Percentiles rank a stretch among this genome's conserved stretches.
These are phyloP conservation scores for Dothistroma septosporum DNA, from an alignment of 2,329 filamentous ascomycete species.

Conservation along the genomic window DNA sequence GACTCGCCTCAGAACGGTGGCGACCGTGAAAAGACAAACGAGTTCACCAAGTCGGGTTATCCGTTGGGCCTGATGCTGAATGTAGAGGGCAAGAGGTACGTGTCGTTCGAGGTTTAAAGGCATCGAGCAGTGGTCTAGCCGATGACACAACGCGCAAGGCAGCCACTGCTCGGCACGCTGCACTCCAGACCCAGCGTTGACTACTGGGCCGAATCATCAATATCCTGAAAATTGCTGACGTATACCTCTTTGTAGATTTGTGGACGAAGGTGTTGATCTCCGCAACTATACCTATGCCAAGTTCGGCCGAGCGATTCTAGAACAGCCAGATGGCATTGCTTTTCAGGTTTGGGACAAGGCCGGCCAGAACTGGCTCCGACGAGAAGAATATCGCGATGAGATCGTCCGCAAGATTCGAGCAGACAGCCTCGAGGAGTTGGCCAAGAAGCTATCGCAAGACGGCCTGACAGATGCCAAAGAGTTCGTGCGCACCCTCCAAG, in stretches of 20 bases:
- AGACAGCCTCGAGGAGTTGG: slow-evolving; percentile 53
- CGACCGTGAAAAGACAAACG: slow-evolving; percentile 58
- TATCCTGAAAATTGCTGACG: neutral
- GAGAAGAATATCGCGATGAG: slow-evolving; percentile 60
- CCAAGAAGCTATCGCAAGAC: slow-evolving; percentile 44
- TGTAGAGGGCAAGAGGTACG: slow-evolving; percentile 53
- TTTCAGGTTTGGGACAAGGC: slow-evolving; percentile 63
- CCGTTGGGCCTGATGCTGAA: slow-evolving; percentile 65
- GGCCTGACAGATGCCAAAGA: slow-evolving; percentile 46
- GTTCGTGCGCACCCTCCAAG: slow-evolving; percentile 52
- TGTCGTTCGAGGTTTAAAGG: neutral
- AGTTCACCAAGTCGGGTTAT: slow-evolving; percentile 67
- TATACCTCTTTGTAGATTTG: slow-evolving; percentile 24
- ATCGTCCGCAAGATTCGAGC: slow-evolving; percentile 53
- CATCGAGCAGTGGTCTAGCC: neutral
- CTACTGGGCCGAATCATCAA: neutral
- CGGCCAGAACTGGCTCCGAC: slow-evolving; percentile 50
- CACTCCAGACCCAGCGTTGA: neutral
- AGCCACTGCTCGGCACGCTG: neutral
- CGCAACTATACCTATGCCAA: slow-evolving; percentile 66
- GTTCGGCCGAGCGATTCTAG: slow-evolving; percentile 59
- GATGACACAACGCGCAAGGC: neutral
- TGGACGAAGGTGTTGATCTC: slow-evolving; percentile 63
- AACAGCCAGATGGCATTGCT: slow-evolving; percentile 55
- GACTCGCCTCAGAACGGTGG: slow-evolving; percentile 54